Percentiles rank a stretch among this genome's conserved stretches.
phyloP scores from a whole-genome alignment of 1,284 basidiomycete species.

The Salmacisia buchloeana region DNA sequence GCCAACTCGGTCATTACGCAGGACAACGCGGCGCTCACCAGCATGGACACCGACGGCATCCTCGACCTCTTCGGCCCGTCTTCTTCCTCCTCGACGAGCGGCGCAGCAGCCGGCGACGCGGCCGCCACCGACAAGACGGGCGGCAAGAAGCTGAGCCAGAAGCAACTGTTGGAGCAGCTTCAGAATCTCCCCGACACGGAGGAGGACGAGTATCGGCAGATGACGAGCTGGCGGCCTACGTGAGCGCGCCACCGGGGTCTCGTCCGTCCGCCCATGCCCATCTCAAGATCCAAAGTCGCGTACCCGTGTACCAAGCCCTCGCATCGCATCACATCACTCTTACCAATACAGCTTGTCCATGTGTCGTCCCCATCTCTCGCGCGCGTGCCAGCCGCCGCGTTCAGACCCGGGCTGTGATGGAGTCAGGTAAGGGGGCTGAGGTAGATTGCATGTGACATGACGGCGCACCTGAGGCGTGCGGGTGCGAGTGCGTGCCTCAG shows the following conservation, averaged over 20 bases:
- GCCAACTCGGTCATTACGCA: constrained; percentile 95
- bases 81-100: neutral
- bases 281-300: neutral
- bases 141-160: constrained; percentile 45
- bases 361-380: neutral
- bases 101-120: neutral
- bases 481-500: neutral
- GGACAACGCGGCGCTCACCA: constrained; percentile 84
- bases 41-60: constrained; percentile 96
- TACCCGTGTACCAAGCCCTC: neutral
- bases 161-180: constrained; percentile 51
- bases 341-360: no score
- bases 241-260: neutral
- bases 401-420: no score
- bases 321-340: no score
- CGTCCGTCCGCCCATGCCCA: constrained; percentile 8
- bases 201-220: constrained; percentile 44
- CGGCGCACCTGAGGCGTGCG: no score
- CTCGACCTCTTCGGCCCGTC: constrained; percentile 73
- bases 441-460: constrained; percentile 6
- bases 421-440: neutral
- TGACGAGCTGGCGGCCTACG: constrained; percentile 31
- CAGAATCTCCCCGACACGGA: constrained; percentile 47
- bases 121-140: constrained; percentile 4
- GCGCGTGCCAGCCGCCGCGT: neutral